phyloP scores from a whole-genome alignment of 306 rosid species.

The Trichosanthes truncata region DNA sequence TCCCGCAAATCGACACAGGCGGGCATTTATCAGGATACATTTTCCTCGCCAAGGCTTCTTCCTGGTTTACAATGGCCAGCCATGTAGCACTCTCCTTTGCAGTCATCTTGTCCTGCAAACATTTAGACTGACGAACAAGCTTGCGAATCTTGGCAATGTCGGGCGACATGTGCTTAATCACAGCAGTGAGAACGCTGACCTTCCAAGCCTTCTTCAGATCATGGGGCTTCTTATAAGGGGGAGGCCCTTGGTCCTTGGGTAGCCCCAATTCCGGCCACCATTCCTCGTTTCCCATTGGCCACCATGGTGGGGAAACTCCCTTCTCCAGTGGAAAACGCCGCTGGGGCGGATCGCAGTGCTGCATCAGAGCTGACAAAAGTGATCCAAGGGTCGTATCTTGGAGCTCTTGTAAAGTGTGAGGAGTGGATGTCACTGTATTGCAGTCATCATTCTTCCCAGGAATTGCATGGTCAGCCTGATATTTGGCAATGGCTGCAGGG shows the following conservation, averaged over 20 bases:
- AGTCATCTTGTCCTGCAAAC: conserved; percentile 58
- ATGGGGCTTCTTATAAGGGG: conserved; percentile 76
- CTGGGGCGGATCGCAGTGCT: conserved; percentile 66
- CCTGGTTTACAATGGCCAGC: conserved; percentile 44
- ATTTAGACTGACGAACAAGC: conserved; percentile 41
- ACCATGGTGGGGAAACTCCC: conserved; percentile 72
- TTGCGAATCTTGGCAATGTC: conserved; percentile 39
- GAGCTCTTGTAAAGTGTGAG: conserved; percentile 36
- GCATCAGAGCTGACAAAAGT: conserved; percentile 49
- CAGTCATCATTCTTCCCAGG: conserved; percentile 27
- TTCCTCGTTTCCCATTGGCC: conserved; percentile 52
- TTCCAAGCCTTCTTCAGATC: conserved; percentile 74
- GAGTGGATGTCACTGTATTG: conserved; percentile 21
- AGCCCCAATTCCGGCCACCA: conserved; percentile 53
- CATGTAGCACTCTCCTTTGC: conserved; percentile 62
- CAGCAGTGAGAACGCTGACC: conserved; percentile 45
- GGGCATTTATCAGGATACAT: conserved; percentile 37
- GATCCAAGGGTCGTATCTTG: conserved; percentile 57
- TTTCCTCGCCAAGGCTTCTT: conserved; percentile 36
- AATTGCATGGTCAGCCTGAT: conserved; percentile 30
- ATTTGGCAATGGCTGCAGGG: conserved; percentile 49
- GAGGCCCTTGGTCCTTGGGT: conserved; percentile 32
- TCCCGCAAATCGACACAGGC: conserved; percentile 19
- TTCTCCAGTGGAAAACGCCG: conserved; percentile 52
- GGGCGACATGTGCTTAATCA: conserved; percentile 60